Evolutionary conservation across 202 grass and related monocot genomes (phyloP), one percentile per base, ranked within the genome.

Genomic region (Panicum virgatum): DNA sequence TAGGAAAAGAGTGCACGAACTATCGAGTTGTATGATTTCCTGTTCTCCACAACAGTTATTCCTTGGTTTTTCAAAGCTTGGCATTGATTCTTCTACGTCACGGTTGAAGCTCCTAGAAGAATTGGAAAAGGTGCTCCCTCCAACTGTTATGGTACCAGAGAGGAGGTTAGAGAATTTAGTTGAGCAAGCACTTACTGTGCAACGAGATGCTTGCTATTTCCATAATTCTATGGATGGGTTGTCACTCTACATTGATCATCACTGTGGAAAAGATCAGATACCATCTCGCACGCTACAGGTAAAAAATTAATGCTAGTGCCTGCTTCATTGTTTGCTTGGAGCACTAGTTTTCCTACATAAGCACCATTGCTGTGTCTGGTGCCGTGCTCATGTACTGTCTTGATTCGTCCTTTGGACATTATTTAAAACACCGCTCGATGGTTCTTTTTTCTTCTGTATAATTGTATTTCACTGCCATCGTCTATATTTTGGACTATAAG

Each of bases 241-340:
- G 65, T 99, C 93, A 61, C 92, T 99, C 67, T 99, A 92, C 78
- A 75, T 48, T 62, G 96, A 96, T 71, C 96, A 99, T 89, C 88
- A 84, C 9, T 99, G 91, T 70, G 92, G 91, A 29, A 93, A 88
- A 77, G 91, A 99, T 72, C 96, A 99, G 54, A 87, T 99, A 87
- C 96, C 96, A 39, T 92, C 86, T 86, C 77, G 75, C 36, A 89
- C 91, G 0, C 57, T 76, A 52, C 96, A 99, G 87, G 96, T 96
- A 79, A 71, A 27, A 87, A 81, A 23, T 62, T 66, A 32, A 81
- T 48, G 36, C 27, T 45, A 5, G 64, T 70, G 47, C 26, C 30
- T 72, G 69, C 36, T 73, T 52, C 0, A 80, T 29, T 78, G 50
- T 47, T 74, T 90, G 38, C 26, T 53, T 69, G 1, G 10, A 84